Evolutionary conservation across 495 filamentous ascomycete species (phyloP).

Genomic region (Filosporella fistucella): DNA sequence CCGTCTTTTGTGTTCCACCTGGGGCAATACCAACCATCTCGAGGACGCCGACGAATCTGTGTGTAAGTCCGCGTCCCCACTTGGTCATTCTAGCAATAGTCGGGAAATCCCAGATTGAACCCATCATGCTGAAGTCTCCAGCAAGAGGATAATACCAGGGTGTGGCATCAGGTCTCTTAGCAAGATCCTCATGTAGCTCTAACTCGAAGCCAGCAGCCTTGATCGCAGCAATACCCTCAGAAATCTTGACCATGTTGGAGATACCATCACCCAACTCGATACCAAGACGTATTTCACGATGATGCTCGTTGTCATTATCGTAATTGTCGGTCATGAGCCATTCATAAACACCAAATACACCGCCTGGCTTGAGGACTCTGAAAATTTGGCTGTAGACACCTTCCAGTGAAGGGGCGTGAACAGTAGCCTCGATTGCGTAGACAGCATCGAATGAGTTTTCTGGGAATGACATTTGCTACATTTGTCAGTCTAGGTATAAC

Average conservation of each 20-base stretch:
- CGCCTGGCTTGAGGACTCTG: constrained; percentile 94
- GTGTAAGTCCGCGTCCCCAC: constrained; percentile 68
- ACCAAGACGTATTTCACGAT: constrained; percentile 86
- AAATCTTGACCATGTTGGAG: constrained; percentile 94
- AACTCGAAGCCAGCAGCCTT: constrained; percentile 86
- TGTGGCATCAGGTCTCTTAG: constrained; percentile 67
- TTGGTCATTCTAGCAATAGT: constrained; percentile 91
- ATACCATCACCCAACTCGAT: constrained; percentile 98
- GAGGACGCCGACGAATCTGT: constrained; percentile 74
- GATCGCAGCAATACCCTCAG: constrained; percentile 79
- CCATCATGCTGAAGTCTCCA: constrained; percentile 74
- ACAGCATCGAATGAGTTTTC: constrained; percentile 91
- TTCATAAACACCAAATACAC: constrained; percentile 96
- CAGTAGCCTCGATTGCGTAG: constrained; percentile 96
- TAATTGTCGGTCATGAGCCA: constrained; percentile 99
- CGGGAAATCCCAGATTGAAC: constrained; percentile 71
- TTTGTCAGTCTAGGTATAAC: constrained; percentile 1
- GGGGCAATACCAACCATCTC: constrained; percentile 77
- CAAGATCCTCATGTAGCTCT: constrained; percentile 84
- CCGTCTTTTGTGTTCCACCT: constrained; percentile 88
- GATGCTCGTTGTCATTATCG: constrained; percentile 81
- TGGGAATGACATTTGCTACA: constrained; percentile 96
- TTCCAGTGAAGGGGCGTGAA: constrained; percentile 90
- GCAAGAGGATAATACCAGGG: constrained; percentile 97
- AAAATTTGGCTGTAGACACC: constrained; percentile 93